phyloP scores from a whole-genome alignment of 352 stramenopile species.

The Thraustochytrium striatum region DNA sequence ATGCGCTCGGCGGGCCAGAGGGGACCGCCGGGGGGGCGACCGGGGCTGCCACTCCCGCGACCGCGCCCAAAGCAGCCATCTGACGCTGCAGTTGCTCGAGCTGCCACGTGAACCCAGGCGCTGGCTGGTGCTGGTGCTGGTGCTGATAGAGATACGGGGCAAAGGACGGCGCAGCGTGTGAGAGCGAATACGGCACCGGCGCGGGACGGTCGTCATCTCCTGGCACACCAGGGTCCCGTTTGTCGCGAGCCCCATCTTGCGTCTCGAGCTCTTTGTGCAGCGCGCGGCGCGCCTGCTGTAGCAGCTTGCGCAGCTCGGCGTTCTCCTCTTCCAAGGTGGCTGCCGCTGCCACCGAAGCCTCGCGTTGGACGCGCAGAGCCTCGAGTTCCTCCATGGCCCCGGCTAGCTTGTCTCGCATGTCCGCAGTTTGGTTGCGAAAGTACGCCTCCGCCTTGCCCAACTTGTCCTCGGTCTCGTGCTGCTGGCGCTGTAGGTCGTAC shows the following conservation, averaged over 20 bases:
- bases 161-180: background rate
- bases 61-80: background rate
- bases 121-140: background rate
- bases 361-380: background rate
- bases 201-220: background rate
- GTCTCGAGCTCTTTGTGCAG: conserved; percentile 21
- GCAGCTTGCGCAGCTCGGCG: conserved; percentile 4
- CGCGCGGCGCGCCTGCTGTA: background rate
- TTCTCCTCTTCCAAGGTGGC: conserved; percentile 24
- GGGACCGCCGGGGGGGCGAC: background rate
- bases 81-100: background rate
- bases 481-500: background rate
- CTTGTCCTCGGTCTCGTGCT: background rate
- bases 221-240: background rate
- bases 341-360: background rate
- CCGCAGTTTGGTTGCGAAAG: background rate
- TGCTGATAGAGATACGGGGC: background rate
- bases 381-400: background rate
- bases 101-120: background rate
- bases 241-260: background rate
- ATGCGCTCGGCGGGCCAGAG: background rate
- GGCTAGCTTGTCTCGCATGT: background rate
- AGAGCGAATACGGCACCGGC: background rate
- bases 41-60: background rate
- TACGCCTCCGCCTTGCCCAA: background rate